Evolutionary conservation across 768 basidiomycete genomes (phyloP), one percentile per base, ranked within the genome.

Genomic region (Phaffia australis): DNA sequence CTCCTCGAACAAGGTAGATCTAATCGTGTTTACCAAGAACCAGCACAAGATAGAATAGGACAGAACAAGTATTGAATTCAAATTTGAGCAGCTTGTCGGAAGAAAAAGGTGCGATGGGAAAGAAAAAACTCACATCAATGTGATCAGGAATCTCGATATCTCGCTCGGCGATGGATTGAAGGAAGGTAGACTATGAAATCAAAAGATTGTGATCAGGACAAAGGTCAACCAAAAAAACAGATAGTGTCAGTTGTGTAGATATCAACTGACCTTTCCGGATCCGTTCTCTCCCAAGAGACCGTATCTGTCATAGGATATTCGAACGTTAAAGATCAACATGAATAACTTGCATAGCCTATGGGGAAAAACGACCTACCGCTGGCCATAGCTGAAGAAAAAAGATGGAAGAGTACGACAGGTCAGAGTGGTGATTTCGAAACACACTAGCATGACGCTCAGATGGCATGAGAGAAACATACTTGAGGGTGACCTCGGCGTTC

Each of bases 271-370:
- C 85, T 99, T 99, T 79, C 94, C 94, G n/a, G 89, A 93, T 42
- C 94, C 94, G 75, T 99, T 98, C 77, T 97, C 91, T 48, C 94
- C 94, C 52, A 99, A 80, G 42, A 99, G 81, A 77, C 95, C 95
- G 73, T 99, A 99, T 70, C 80, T 79, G 68, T 15, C 15, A 21
- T 8, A 15, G 47, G 27, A 27, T 19, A 32, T 29, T n/a, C n/a
- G 19, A 16, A 32, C 19, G 56, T 25, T 29, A 57, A 16, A 25
- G 27, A 57, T 23, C 27, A 57, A 8, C 14, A 6, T 19, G 27
- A 25, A 29, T 11, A 5, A 5, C 11, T 4, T 42, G 23, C 4
- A 7, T 15, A 14, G 42, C 42, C 47, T 25, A 29, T 16, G 3
- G 0, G 25, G 21, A 14, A 6, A 58, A n/a, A 8, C 5, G 42